Evolutionary conservation across 768 basidiomycete genomes (phyloP), one percentile per base, ranked within the genome.

Genomic region (Russula lepida): DNA sequence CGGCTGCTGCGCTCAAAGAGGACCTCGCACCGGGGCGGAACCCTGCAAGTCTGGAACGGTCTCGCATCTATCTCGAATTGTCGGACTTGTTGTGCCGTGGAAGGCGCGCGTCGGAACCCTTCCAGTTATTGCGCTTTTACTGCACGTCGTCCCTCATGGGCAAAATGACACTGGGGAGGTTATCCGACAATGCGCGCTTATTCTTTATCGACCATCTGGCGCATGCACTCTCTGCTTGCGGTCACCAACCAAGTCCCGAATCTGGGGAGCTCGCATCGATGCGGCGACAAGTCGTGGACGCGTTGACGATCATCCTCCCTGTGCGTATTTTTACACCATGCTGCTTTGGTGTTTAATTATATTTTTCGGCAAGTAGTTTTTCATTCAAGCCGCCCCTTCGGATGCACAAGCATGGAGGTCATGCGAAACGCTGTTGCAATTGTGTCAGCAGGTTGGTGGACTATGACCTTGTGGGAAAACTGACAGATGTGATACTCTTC

Each of bases 81-180:
- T 77, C 79, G 44, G 70, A 73, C 41, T 74, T 73, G 49, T 55
- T 83, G 23, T 75, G 74, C 47, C 67, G 81, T 43, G 74, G 78
- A 43, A 75, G 74, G 64, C 72, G 68, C 37, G 68, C 76, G 28
- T 75, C 77, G 1, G 73, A 78, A 7, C 73, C 83, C 17, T 67
- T 74, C 30, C 74, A 75, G 53, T 71, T 87, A 17, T 69, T 86
- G 37, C 79, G 75, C 30, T 83, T 84, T 65, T 86, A 83, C 63
- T 75, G 77, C 67, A 64, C 67, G 12, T 69, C 72, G 46, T 67
- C 66, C 64, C 66, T 80, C 43, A 70, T 73, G 25, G 73, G 77
- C 41, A 84, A 79, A 66, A 70, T 77, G 57, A 76, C 75, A 25
- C 70, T 85, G 27, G 76, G 76, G 55, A 77, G 76, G 57, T 75